Evolutionary conservation across 768 basidiomycete species (phyloP), one percentile per base, ranked within the genome.

Genomic region (Termitomyces sp.): DNA sequence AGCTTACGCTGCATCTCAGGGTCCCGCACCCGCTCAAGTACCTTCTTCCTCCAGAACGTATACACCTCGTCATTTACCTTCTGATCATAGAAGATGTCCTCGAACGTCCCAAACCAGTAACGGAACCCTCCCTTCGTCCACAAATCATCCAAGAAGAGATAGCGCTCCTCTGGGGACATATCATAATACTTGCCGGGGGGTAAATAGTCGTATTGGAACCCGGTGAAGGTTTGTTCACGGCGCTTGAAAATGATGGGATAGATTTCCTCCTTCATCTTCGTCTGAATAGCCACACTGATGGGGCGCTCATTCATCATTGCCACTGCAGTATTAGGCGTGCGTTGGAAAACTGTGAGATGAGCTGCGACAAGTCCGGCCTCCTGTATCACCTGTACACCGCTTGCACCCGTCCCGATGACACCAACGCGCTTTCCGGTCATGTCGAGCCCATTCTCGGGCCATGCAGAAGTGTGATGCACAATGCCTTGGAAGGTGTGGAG

Each of bases 351-450:
- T 12, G 65, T 65, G 37, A 68, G 60, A 41, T 67, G 61, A 6
- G 54, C 15, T 3, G 62, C 63, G n/a, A 62, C 21, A 3, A 62
- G 60, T 2, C 63, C 67, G 6, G 55, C 50, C 48, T 65, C 63
- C 51, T 68, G 64, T 15, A 68, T 66, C 23, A 68, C 52, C 35
- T 68, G 67, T 2, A 68, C 66, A 9, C 66, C 67, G 31, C 59
- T 66, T 10, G 67, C 66, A 1, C 67, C 67, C 1, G 67, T 69
- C 12, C 68, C 68, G 41, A 69, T 65, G n/a, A 69, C 61, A 3
- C 61, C 68, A 19, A 69, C 60, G 8, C 66, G 66, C 47, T 69
- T 69, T n/a, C 65, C 65, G 10, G 55, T 28, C 9, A 65, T 40
- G 12, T 67, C 63, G 3, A 64, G 38, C 19, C 59, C 62, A 1